Base-by-base conservation (phyloP, 108 stramenopile species). In the Chaetoceros tenuissimus region DNA sequence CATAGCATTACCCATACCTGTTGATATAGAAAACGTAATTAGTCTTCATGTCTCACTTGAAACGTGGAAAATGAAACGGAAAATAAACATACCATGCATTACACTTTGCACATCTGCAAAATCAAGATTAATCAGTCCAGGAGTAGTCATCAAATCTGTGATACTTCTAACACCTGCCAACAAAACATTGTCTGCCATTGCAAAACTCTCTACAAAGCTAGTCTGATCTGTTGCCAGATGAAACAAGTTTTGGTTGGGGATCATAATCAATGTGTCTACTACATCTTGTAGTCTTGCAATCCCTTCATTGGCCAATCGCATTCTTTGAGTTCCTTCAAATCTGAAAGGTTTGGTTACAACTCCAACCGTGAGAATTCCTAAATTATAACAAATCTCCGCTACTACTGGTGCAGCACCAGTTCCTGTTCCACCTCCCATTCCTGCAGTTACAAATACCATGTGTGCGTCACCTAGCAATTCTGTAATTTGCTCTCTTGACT, bases 301-400 rank as follows among this genome's bases (percentile, higher is more conserved):
- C 22, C 79, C 85, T 46, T 68, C 80, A 48, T 68, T 31, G 7
- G 81, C 89, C 77, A 83, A 82, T 55, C 71, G 48, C 72, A 65
- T 63, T 48, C 90, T 54, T 46, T 73, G 61, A 21, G 81, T 75
- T 19, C 90, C 90, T 62, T 92, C 90, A 63, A 87, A 88, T 5
- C 63, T 69, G 67, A 92, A 92, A 13, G 86, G 90, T 68, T 82
- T 84, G 3, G 90, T 88, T n/a, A 92, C 90, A 19, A 92, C 85
- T 48, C 79, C 86, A n/a, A 87, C 84, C 1, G 86, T 87, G 55
- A 87, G 40, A 16, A 83, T 81, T 7, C 82, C 86, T 63, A 73
- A 58, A 57, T 84, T 77, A 50, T 80, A 78, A 51, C 82, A 82
- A 28, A 88, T 66, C 56, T 85, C 81, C 3, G 89, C 85, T 8